These are phyloP conservation scores for Penicillium robsamsonii DNA, from an alignment of 495 filamentous ascomycete species.

Conservation along the genomic window DNA sequence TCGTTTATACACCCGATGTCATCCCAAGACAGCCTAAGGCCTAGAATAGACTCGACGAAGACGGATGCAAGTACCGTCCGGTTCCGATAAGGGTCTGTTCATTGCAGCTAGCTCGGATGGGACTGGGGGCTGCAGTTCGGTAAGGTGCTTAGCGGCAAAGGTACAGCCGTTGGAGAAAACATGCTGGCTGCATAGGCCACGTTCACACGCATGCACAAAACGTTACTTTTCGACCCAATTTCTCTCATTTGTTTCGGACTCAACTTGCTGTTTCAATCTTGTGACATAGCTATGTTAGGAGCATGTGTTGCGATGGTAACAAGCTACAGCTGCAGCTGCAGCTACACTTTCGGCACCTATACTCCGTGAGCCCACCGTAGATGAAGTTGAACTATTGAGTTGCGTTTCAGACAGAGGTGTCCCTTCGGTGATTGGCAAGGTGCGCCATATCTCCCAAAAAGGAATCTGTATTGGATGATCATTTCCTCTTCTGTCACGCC, in stretches of 20 bases:
- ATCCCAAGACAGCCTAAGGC: neutral
- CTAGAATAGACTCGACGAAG: neutral
- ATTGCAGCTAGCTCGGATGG: neutral
- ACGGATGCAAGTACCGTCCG: neutral
- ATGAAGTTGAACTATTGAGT: constrained; percentile 6
- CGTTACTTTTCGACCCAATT: neutral
- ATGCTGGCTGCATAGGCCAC: neutral
- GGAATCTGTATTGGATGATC: constrained; percentile 16
- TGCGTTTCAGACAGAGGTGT: constrained; percentile 26
- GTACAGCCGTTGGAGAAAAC: neutral
- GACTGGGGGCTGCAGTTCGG: neutral
- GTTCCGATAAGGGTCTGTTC: neutral
- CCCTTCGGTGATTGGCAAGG: constrained; percentile 1
- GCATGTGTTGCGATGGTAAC: constrained; percentile 25
- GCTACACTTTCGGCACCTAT: constrained; percentile 18
- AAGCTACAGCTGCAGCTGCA: constrained; percentile 13
- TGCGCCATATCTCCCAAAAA: constrained; percentile 15
- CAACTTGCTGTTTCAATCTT: neutral
- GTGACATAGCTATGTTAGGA: constrained; percentile 1
- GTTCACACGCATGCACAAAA: neutral
- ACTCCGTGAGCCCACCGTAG: neutral
- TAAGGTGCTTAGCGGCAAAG: neutral
- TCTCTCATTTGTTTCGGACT: neutral
- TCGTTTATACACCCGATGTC: neutral
- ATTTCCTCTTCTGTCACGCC: constrained; percentile 9